Evolutionary conservation across 2,329 filamentous ascomycete genomes (phyloP), one percentile per base, ranked within the genome.

Genomic region (Periconia macrospinosa): DNA sequence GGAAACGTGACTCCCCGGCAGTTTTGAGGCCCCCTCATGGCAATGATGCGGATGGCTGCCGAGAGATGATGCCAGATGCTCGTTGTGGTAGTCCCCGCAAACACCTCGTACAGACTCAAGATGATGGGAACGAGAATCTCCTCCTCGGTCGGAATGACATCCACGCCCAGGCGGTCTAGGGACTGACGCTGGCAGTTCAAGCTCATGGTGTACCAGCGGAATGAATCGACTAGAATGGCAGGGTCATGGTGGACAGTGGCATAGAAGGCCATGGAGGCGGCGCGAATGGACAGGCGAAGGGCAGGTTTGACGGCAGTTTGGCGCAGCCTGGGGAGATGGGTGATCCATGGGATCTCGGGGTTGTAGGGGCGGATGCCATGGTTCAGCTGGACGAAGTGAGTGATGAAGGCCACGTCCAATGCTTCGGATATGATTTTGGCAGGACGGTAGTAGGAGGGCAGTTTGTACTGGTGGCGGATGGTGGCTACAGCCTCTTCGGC

Each of bases 181-280:
- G 67, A 62, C 15, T 48, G 50, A n/a, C 68, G 53, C 35, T 70
- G 67, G 11, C 58, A 55, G 33, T 62, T 57, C 10, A 72, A 52
- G n/a, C 66, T 64, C n/a, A 57, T 52, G 6, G 56, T 67, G 44
- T 72, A 72, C 69, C 68, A 72, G 30, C 62, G 58, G 51, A 66
- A 71, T 0, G 68, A 70, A 20, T 72, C 69, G 2, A 68, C 54
- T 7, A 70, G 45, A 19, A 72, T 65, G 13, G 63, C 56, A 1
- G 63, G 53, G 41, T 72, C 63, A n/a, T 61, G 44, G 43, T 70
- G 66, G 3, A 66, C 41, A n/a, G 65, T 67, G 5, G 65, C 67
- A 30, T 64, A 72, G 27, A 66, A 72, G 1, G 67, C 68, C 69
- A 72, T 70, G 11, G 67, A 67, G 1, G 67, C 57, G 43, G 69